These are phyloP conservation scores for Beta lomatogona DNA, from an alignment of 179 eudicot genomes.

Conservation along the genomic window DNA sequence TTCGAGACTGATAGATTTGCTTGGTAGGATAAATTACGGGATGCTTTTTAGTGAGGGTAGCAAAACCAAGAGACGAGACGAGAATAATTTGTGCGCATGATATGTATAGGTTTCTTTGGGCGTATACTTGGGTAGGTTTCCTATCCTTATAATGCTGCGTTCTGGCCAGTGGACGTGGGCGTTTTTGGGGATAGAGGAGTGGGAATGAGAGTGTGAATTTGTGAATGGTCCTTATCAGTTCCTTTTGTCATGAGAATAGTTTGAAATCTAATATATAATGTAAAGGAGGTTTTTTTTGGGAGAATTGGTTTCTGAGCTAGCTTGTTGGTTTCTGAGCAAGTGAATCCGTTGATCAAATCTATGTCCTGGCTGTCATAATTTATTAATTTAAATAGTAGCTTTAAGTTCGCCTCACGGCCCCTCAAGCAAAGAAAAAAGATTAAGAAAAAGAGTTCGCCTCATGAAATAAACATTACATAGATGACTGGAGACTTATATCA, in stretches of 20 bases:
- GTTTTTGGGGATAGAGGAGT: too few relatives aligned
- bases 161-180: background rate
- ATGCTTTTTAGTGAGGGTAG: background rate
- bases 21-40: background rate
- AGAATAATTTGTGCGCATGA: background rate
- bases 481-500: too few relatives aligned
- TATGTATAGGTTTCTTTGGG: background rate
- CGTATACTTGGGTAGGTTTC: background rate
- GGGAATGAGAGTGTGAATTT: background rate
- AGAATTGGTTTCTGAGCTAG: too few relatives aligned
- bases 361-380: too few relatives aligned
- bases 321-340: too few relatives aligned
- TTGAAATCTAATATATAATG: background rate
- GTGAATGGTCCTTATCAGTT: background rate
- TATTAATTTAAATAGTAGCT: too few relatives aligned
- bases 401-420: too few relatives aligned
- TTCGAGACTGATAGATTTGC: background rate
- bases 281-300: too few relatives aligned
- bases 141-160: background rate
- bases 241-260: background rate
- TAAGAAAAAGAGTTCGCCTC: too few relatives aligned
- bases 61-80: background rate
- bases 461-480: too few relatives aligned
- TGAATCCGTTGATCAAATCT: too few relatives aligned
- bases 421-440: too few relatives aligned